Percentiles rank a stretch among this genome's conserved stretches.
These are phyloP conservation scores for Amauroascus niger DNA, from an alignment of 2,329 filamentous ascomycete genomes.

Conservation along the genomic window DNA sequence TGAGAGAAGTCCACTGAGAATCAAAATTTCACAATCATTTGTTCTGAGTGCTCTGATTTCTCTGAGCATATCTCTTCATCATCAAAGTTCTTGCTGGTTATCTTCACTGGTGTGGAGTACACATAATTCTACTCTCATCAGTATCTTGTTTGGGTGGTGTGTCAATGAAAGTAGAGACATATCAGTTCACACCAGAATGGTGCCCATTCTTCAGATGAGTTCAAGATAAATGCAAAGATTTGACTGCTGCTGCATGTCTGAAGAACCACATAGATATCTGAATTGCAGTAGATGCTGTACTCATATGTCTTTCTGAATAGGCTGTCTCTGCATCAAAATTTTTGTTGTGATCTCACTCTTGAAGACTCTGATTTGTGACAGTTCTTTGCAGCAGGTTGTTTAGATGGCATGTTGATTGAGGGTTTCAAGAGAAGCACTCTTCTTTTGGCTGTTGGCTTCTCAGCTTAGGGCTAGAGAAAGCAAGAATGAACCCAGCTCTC, in stretches of 20 bases:
- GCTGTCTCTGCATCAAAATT: not conserved
- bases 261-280: conserved; percentile 1
- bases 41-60: not conserved
- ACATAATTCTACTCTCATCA: not conserved
- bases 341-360: not conserved
- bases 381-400: not conserved
- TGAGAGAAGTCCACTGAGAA: not conserved
- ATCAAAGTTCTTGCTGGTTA: not conserved
- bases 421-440: not conserved
- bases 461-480: not conserved
- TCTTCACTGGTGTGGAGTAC: not conserved
- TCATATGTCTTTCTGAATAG: not conserved
- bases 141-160: not conserved
- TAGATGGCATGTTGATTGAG: not conserved
- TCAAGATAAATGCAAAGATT: not conserved
- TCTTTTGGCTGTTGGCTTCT: not conserved
- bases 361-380: not conserved
- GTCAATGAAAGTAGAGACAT: not conserved
- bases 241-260: not conserved
- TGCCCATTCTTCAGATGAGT: not conserved
- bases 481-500: not conserved
- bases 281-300: not conserved
- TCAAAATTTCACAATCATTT: not conserved
- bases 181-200: not conserved
- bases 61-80: not conserved